phyloP scores from a whole-genome alignment of 179 eudicot species.

The Dionaea muscipula region DNA sequence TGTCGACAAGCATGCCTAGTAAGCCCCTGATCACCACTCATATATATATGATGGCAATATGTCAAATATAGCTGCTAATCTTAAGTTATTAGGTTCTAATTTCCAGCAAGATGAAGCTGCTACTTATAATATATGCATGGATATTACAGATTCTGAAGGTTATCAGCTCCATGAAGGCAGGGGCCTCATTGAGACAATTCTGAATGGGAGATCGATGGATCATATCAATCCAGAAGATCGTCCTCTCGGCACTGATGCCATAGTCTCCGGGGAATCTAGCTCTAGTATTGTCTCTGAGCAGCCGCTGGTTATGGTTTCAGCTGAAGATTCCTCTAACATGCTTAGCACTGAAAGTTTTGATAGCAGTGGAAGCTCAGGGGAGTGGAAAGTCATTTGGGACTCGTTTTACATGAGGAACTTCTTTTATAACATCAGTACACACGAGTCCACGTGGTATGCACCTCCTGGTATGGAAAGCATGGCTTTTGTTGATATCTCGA shows the following conservation, averaged over 20 bases:
- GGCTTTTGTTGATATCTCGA: constrained; percentile 20
- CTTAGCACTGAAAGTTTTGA: constrained; percentile 17
- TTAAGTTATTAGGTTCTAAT: constrained; percentile 7
- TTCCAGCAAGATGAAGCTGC: constrained; percentile 11
- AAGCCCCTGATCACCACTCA: constrained; percentile 11
- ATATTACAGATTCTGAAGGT: constrained; percentile 9
- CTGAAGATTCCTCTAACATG: constrained; percentile 19
- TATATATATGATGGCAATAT: constrained; percentile 11
- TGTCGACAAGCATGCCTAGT: constrained; percentile 12
- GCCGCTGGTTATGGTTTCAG: constrained; percentile 14
- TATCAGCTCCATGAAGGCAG: constrained; percentile 13
- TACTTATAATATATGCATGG: constrained; percentile 1
- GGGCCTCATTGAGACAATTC: constrained; percentile 12
- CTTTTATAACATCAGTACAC: constrained; percentile 47
- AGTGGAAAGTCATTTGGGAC: constrained; percentile 67
- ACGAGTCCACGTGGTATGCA: constrained; percentile 66
- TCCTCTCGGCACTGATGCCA: constrained; percentile 11
- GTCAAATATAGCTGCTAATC: constrained; percentile 6
- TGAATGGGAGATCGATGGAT: constrained; percentile 10
- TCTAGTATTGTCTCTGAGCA: constrained; percentile 16
- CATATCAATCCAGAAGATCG: constrained; percentile 10
- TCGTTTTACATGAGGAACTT: constrained; percentile 44
- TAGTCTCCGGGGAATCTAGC: constrained; percentile 16
- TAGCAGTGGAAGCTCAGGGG: constrained; percentile 25
- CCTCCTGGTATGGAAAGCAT: constrained; percentile 69